Evolutionary conservation across 2,329 filamentous ascomycete species (phyloP).

Genomic region (Myriangium duriaei): DNA sequence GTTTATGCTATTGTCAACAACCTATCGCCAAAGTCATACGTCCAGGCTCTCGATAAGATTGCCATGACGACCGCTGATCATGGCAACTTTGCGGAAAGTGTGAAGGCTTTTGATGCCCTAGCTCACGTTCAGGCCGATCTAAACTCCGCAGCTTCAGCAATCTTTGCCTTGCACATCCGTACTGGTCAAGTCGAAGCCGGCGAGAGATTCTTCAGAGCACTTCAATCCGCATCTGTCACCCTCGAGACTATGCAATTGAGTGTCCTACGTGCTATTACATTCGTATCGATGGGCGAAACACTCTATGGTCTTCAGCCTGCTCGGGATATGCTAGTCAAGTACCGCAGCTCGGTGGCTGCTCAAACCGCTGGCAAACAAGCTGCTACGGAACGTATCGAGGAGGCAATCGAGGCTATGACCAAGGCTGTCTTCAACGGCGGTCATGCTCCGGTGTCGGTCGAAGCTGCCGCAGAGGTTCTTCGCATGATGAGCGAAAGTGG

Average conservation of each 20-base stretch:
- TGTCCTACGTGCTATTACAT: conserved; percentile 77
- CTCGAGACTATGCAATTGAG: conserved; percentile 71
- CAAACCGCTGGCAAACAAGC: conserved; percentile 38
- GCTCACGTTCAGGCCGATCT: conserved; percentile 36
- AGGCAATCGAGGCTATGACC: conserved; percentile 61
- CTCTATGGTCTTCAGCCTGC: conserved; percentile 69
- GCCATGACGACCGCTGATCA: conserved; percentile 69
- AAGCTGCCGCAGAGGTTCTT: conserved; percentile 46
- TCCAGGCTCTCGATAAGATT: conserved; percentile 57
- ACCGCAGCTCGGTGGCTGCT: conserved; percentile 49
- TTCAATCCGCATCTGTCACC: conserved; percentile 50
- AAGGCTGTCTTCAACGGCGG: conserved; percentile 43
- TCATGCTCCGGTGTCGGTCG: conserved; percentile 35
- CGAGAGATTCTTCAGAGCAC: conserved; percentile 65
- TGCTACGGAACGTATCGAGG: conserved; percentile 69
- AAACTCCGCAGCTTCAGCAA: conserved; percentile 54
- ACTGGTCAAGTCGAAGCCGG: conserved; percentile 67
- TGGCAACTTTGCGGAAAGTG: conserved; percentile 56
- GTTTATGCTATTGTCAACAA: conserved; percentile 59
- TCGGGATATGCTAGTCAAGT: conserved; percentile 75
- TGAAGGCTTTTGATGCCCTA: conserved; percentile 40
- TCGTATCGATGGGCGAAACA: conserved; percentile 75
- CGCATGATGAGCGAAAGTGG: conserved; percentile 56
- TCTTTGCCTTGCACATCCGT: conserved; percentile 78
- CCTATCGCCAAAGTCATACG: conserved; percentile 47